A percentile compares a stretch with the other conserved stretches of the same genome.
phyloP scores from a whole-genome alignment of 495 filamentous ascomycete species.

The Neurospora sp. region DNA sequence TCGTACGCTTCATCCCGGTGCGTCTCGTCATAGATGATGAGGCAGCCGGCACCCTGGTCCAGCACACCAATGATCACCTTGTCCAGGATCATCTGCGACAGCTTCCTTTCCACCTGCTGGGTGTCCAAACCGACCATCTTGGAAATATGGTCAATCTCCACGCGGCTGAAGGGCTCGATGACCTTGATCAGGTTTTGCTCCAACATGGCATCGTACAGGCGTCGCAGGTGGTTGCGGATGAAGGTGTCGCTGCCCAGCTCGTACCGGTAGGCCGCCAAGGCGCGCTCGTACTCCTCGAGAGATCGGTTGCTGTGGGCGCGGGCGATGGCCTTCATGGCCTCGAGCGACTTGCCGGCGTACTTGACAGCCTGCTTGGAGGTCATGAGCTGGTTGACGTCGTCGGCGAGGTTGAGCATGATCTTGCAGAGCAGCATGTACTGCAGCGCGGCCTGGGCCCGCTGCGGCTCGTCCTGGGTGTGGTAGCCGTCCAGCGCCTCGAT shows the following conservation, averaged over 20 bases:
- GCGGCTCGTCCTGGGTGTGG: conserved; percentile 77
- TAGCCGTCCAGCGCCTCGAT: conserved; percentile 98
- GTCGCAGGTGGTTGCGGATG: conserved; percentile 86
- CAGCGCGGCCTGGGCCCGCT: conserved; percentile 77
- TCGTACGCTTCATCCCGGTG: conserved; percentile 90
- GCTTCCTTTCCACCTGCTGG: conserved; percentile 93
- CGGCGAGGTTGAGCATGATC: conserved; percentile 95
- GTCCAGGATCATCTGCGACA: conserved; percentile 98
- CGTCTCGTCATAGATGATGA: conserved; percentile 94
- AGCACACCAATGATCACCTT: conserved; percentile 96
- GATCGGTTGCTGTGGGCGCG: conserved; percentile 89
- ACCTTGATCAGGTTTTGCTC: conserved; percentile 99
- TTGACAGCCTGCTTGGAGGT: conserved; percentile 89
- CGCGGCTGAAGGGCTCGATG: conserved; percentile 93
- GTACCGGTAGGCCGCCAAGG: conserved; percentile 75
- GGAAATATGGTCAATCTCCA: conserved; percentile 93
- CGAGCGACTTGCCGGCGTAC: conserved; percentile 86
- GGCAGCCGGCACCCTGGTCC: conserved; percentile 92
- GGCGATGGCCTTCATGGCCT: conserved; percentile 98
- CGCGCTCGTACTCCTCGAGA: conserved; percentile 91
- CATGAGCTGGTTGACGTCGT: conserved; percentile 90
- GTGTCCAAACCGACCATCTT: conserved; percentile 95
- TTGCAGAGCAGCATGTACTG: conserved; percentile 99
- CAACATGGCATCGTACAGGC: conserved; percentile 94
- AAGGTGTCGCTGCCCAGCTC: conserved; percentile 89